Evolutionary conservation across 1,284 basidiomycete species (phyloP), one percentile per base, ranked within the genome.

Genomic region (Trametes polyzona): DNA sequence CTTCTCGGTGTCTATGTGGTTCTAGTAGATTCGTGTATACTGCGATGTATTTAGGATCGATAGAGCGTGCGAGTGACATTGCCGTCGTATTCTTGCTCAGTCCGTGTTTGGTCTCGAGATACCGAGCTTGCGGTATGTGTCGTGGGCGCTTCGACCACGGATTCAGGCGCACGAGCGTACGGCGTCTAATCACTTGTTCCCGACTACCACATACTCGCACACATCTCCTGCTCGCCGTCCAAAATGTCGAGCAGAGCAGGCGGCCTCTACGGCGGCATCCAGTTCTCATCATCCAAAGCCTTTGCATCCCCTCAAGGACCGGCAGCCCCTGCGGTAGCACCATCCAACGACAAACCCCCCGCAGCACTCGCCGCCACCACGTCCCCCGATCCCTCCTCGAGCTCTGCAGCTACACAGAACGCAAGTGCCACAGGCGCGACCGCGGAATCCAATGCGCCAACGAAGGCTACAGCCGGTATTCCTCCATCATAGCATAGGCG

Each of bases 1-100:
- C 71, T 86, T 90, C 67, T 92, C 90, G 27, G 78, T 92, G 29
- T 92, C 90, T 19, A 87, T 91, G 81, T 92, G 90, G 90, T 92
- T 90, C 70, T 92, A 32, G 27, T 37, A 12, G 36, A 19, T 26
- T n/a, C 23, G 41, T 8, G 2, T 17, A 8, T 9, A 4, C 17
- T 2, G 12, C 2, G 12, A 6, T n/a, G 16, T 26, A 21, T 27
- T 12, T 19, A 41, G n/a, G n/a, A n/a, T n/a, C n/a, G n/a, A n/a
- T n/a, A n/a, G n/a, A n/a, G n/a, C n/a, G n/a, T n/a, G n/a, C n/a
- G n/a, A n/a, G n/a, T n/a, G n/a, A n/a, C n/a, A n/a, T n/a, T 11
- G 33, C 5, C 1, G 3, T 35, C 33, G 11, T 12, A 14, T 7
- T 11, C 33, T 35, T 12, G 5, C 11, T 35, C 14, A 12, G 17